Conservation (phyloP, 2,329 filamentous ascomycete species). For the Trichoderma breve region DNA sequence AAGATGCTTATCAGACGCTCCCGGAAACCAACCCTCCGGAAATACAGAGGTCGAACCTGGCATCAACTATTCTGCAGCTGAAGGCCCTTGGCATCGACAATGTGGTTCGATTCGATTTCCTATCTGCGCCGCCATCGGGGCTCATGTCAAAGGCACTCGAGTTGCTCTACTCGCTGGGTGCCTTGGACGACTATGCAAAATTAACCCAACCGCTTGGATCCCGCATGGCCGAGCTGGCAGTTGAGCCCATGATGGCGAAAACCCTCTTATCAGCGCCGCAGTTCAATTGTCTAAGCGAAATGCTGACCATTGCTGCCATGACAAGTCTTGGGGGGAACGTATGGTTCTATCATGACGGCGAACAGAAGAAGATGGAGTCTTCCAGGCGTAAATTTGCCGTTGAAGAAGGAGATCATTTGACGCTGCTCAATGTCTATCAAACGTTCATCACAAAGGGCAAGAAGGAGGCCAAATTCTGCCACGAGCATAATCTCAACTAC, state of each 20-base stretch:
- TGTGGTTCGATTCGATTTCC: slow-evolving; percentile 83
- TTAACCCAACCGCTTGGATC: slow-evolving; percentile 84
- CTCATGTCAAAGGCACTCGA: slow-evolving; percentile 84
- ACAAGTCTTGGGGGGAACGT: slow-evolving; percentile 78
- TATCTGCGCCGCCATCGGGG: slow-evolving; percentile 81
- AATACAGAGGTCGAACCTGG: slow-evolving; percentile 87
- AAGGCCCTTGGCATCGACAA: slow-evolving; percentile 97
- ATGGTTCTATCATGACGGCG: slow-evolving; percentile 78
- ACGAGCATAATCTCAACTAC: slow-evolving; percentile 83
- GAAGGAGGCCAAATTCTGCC: slow-evolving; percentile 83
- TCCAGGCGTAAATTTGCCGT: slow-evolving; percentile 80
- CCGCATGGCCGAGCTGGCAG: slow-evolving; percentile 87
- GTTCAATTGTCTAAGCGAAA: slow-evolving; percentile 79
- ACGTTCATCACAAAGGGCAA: slow-evolving; percentile 79
- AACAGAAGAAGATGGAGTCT: slow-evolving; percentile 72
- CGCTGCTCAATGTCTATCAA: slow-evolving; percentile 89
- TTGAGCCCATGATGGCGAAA: slow-evolving; percentile 95
- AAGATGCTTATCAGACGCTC: slow-evolving; percentile 64
- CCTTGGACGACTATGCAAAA: slow-evolving; percentile 85
- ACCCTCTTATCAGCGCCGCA: slow-evolving; percentile 71
- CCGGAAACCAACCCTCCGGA: slow-evolving; percentile 78
- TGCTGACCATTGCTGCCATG: slow-evolving; percentile 93
- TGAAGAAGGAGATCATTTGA: slow-evolving; percentile 91
- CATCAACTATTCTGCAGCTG: slow-evolving; percentile 82
- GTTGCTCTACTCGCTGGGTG: slow-evolving; percentile 80